A percentile compares a stretch with the other conserved stretches of the same genome.
Evolutionary conservation across 805 yeast species (phyloP).

Genomic region (Cyberlindnera xishuangbannaensis): DNA sequence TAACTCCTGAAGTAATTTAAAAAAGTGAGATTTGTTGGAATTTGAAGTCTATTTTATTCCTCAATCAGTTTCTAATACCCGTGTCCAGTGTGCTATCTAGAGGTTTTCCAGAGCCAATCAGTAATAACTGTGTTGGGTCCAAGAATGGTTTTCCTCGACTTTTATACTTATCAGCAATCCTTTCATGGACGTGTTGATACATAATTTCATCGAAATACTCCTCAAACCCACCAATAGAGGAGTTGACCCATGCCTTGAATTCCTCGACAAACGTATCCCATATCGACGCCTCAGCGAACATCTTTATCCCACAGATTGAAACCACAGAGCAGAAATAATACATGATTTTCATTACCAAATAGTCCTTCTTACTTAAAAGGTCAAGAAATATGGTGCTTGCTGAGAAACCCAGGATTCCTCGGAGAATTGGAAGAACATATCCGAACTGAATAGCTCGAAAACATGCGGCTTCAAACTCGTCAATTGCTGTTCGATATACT

Average conservation of each 20-base stretch:
- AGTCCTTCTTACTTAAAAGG: conserved; percentile 14
- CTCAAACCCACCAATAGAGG: conserved; percentile 14
- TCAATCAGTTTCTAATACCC: no score
- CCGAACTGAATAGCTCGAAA: conserved; percentile 16
- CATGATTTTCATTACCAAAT: conserved; percentile 20
- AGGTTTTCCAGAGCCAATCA: conserved; percentile 12
- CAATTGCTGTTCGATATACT: conserved; percentile 9
- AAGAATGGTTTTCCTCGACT: conserved; percentile 13
- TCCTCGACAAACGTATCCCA: conserved; percentile 20
- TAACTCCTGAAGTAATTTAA: no score
- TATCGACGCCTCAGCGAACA: conserved; percentile 11
- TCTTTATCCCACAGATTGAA: conserved; percentile 19
- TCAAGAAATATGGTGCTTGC: conserved; percentile 5
- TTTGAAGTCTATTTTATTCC: no score
- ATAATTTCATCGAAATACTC: conserved; percentile 15
- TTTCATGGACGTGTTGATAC: conserved; percentile 13
- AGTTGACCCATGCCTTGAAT: conserved; percentile 6
- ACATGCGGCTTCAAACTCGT: conserved; percentile 15
- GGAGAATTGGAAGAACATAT: conserved; percentile 18
- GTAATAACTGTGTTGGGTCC: conserved; percentile 7
- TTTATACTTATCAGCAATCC: conserved; percentile 5
- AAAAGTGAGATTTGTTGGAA: no score
- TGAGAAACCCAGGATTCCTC: conserved; percentile 11
- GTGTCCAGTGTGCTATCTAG: no score
- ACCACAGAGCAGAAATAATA: conserved; percentile 16